Evolutionary conservation across 352 stramenopile species (phyloP).

Genomic region (Phytophthora macrochlamydospora): DNA sequence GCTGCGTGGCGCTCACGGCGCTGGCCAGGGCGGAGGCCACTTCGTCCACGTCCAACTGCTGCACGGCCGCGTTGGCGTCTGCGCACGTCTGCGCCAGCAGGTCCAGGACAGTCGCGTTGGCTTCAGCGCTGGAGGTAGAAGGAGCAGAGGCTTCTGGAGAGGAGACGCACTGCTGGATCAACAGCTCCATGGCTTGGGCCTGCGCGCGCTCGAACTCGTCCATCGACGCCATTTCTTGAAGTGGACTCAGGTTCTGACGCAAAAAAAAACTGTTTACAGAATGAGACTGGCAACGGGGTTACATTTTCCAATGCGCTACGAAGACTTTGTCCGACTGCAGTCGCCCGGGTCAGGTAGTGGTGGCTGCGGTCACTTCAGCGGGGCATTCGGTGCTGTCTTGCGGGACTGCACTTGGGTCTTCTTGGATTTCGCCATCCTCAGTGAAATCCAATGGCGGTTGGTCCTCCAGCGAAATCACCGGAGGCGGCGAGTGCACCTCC

Average conservation of each 20-base stretch:
- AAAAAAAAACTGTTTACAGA: too few species aligned
- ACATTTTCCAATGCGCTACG: too few species aligned
- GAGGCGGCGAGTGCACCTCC: slow-evolving; percentile 12
- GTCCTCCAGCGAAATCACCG: slow-evolving; percentile 30
- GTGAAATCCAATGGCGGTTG: slow-evolving; percentile 33
- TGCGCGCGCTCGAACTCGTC: slow-evolving; percentile 57
- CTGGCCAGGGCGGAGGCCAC: slow-evolving; percentile 56
- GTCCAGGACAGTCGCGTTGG: slow-evolving; percentile 64
- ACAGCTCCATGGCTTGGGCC: slow-evolving; percentile 56
- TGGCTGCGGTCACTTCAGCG: too few species aligned
- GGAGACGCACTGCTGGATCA: slow-evolving; percentile 58
- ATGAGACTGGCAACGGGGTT: too few species aligned
- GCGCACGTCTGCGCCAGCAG: slow-evolving; percentile 69
- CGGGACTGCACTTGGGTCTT: too few species aligned
- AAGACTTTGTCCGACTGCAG: too few species aligned
- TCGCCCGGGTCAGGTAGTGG: too few species aligned
- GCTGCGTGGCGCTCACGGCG: slow-evolving; percentile 61
- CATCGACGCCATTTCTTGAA: slow-evolving; percentile 14
- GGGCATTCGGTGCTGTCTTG: neutral
- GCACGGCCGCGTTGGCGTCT: slow-evolving; percentile 57
- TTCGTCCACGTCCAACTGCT: slow-evolving; percentile 58
- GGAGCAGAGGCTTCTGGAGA: slow-evolving; percentile 1
- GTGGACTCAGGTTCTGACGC: too few species aligned
- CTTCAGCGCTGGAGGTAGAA: slow-evolving; percentile 11
- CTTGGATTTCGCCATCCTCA: slow-evolving; percentile 9